phyloP scores from a whole-genome alignment of 1,139 yeast species.

The Insectozyma bohioensis region DNA sequence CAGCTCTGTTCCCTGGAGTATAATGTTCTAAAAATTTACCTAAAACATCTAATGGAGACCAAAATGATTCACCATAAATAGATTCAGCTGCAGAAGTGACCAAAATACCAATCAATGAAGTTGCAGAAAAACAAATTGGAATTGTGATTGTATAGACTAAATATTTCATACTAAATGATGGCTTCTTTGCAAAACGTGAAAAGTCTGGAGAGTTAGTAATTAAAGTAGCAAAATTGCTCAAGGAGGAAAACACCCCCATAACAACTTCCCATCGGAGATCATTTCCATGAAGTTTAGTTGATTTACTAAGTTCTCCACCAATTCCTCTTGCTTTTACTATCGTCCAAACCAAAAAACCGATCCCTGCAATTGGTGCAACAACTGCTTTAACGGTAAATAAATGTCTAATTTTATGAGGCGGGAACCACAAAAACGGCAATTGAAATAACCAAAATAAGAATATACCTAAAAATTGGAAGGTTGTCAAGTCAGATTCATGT shows the following conservation, averaged over 20 bases:
- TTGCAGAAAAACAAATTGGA: constrained; percentile 75
- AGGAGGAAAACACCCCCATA: constrained; percentile 71
- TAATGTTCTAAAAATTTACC: constrained; percentile 60
- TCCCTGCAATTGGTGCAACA: constrained; percentile 76
- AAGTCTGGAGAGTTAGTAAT: constrained; percentile 90
- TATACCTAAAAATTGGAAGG: constrained; percentile 69
- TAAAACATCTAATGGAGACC: constrained; percentile 86
- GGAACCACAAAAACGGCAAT: constrained; percentile 76
- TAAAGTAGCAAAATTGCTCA: constrained; percentile 85
- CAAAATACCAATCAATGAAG: constrained; percentile 82
- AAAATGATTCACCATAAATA: constrained; percentile 67
- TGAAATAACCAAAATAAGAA: constrained; percentile 77
- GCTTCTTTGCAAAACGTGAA: constrained; percentile 69
- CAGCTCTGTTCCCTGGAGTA: constrained; percentile 66
- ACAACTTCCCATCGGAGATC: constrained; percentile 82
- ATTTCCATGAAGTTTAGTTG: constrained; percentile 51
- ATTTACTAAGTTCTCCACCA: constrained; percentile 63
- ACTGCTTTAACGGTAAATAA: constrained; percentile 77
- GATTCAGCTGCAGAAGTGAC: constrained; percentile 79
- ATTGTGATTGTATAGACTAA: constrained; percentile 56
- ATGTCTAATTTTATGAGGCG: constrained; percentile 79
- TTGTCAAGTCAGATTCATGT: constrained; percentile 49
- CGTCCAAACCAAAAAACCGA: constrained; percentile 80
- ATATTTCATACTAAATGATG: constrained; percentile 42
- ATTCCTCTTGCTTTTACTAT: constrained; percentile 71